Evolutionary conservation across 257 asterid genomes (phyloP).

Genomic region (Solanum etuberosum): DNA sequence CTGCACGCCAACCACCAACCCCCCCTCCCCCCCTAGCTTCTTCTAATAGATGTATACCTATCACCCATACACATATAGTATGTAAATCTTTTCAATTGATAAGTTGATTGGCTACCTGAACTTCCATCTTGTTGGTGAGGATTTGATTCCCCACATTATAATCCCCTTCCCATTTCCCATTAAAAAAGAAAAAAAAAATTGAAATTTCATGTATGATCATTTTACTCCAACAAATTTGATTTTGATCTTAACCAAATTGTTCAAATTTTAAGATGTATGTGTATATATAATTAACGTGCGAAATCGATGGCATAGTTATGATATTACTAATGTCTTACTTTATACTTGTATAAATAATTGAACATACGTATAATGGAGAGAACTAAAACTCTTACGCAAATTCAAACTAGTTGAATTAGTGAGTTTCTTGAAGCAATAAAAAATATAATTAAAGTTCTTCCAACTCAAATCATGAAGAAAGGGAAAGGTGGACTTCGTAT

Average conservation of each 20-base stretch:
- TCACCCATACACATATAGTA: not conserved
- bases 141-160: not conserved
- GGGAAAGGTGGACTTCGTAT: not conserved
- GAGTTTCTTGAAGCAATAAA: not conserved
- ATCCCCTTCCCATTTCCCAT: not conserved
- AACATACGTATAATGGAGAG: not conserved
- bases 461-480: not conserved
- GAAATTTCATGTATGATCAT: not conserved
- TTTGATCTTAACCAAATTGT: not conserved
- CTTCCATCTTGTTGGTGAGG: not conserved
- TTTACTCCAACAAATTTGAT: not conserved
- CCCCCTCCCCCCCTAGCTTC: not conserved
- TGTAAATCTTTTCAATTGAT: not conserved
- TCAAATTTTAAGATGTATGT: not conserved
- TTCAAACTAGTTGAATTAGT: not conserved
- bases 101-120: not conserved
- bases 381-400: not conserved
- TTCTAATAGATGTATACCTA: not conserved
- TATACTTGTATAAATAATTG: not conserved
- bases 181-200: not conserved
- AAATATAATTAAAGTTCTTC: not conserved
- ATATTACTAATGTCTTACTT: not conserved
- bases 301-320: not conserved
- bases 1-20: constrained; percentile 91
- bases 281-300: not conserved